Conservation (phyloP, 805 yeast genomes). For the Candida adriatica region DNA sequence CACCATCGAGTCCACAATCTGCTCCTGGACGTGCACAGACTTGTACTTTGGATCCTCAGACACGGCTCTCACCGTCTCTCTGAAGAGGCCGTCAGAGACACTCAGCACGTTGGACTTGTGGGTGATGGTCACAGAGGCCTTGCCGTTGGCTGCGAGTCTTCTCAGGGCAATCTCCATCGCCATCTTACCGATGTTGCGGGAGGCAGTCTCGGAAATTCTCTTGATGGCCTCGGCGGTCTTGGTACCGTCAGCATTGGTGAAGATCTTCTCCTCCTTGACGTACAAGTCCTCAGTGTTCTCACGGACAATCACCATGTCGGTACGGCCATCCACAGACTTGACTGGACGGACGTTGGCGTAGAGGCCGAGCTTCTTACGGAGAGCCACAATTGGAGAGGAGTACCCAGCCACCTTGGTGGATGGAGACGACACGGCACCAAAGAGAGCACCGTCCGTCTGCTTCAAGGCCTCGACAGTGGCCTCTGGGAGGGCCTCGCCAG, state of each 20-base stretch:
- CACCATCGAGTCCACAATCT: conserved; percentile 98
- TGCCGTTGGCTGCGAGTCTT: conserved; percentile 75
- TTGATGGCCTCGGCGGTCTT: conserved; percentile 96
- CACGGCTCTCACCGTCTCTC: conserved; percentile 60
- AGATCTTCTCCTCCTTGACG: conserved; percentile 85
- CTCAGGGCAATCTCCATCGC: conserved; percentile 91
- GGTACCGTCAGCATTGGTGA: conserved; percentile 71
- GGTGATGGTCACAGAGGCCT: conserved; percentile 73
- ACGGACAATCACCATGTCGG: conserved; percentile 96
- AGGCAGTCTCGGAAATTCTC: conserved; percentile 86
- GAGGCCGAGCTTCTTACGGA: conserved; percentile 89
- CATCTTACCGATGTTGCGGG: conserved; percentile 78
- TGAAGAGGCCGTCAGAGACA: conserved; percentile 90
- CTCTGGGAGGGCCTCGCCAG: conserved; percentile 96
- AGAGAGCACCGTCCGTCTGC: conserved; percentile 91
- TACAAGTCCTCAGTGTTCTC: conserved; percentile 98
- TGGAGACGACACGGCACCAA: conserved; percentile 97
- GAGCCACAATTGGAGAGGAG: conserved; percentile 98
- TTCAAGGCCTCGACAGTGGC: conserved; percentile 76
- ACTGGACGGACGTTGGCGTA: conserved; percentile 98
- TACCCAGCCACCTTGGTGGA: conserved; percentile 91
- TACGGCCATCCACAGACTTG: conserved; percentile 81
- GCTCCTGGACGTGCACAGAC: conserved; percentile 73
- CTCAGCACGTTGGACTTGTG: conserved; percentile 95
- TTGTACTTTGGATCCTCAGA: conserved; percentile 49